phyloP scores from a whole-genome alignment of 108 stramenopile species.

The Nitzschia sp. region DNA sequence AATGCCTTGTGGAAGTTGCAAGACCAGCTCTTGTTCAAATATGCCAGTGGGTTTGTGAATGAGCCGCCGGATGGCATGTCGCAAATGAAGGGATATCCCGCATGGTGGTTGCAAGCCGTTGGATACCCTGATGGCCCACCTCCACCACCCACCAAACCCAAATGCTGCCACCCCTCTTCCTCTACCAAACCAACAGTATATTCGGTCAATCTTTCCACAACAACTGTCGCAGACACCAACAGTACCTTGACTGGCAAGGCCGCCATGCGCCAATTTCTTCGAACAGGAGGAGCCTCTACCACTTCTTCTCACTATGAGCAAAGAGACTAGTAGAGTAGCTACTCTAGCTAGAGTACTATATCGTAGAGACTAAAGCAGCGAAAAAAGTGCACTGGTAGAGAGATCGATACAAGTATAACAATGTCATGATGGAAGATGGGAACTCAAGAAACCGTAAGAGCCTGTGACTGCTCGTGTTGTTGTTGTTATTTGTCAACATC shows the following conservation, averaged over 20 bases:
- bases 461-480: too few species aligned
- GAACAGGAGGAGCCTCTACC: too few species aligned
- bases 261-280: slow-evolving; percentile 19
- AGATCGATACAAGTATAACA: too few species aligned
- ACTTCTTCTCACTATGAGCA: too few species aligned
- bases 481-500: too few species aligned
- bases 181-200: neutral
- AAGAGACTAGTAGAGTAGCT: too few species aligned
- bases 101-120: slow-evolving; percentile 52
- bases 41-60: slow-evolving; percentile 54
- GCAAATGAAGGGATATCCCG: slow-evolving; percentile 46
- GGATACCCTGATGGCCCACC: slow-evolving; percentile 42
- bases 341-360: too few species aligned
- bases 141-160: slow-evolving; percentile 49
- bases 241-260: slow-evolving; percentile 18
- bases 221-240: neutral
- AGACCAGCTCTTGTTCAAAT: slow-evolving; percentile 50
- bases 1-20: slow-evolving; percentile 31
- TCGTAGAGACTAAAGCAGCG: too few species aligned
- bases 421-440: too few species aligned
- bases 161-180: slow-evolving; percentile 50
- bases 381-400: too few species aligned
- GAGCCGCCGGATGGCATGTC: slow-evolving; percentile 27
- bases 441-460: too few species aligned
- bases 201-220: neutral